Percentiles rank a stretch among this genome's conserved stretches.
Conservation (phyloP, 140 eudicot genomes). For the Ambrosia hybrid region DNA sequence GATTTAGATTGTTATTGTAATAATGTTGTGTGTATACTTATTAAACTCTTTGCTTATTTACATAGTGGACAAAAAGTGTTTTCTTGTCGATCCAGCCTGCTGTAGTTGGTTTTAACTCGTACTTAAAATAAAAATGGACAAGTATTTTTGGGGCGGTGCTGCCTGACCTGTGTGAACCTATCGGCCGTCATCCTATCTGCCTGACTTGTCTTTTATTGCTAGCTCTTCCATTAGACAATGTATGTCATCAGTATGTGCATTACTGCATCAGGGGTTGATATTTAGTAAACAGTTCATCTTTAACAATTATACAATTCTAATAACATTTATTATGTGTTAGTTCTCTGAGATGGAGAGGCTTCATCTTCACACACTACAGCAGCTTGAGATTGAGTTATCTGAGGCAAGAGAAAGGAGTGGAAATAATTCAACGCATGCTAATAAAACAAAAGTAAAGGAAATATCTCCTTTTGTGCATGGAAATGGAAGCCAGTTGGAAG, state of each 20-base stretch:
- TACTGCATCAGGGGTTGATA: background rate
- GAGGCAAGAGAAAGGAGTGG: conserved; percentile 77
- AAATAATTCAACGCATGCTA: conserved; percentile 35
- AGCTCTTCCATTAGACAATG: background rate
- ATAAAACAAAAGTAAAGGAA: conserved; percentile 50
- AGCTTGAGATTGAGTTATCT: conserved; percentile 78
- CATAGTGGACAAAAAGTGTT: too few species aligned
- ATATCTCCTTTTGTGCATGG: conserved; percentile 51
- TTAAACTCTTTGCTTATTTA: background rate
- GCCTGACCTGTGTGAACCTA: background rate
- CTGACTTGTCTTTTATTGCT: background rate
- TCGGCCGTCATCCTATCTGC: background rate
- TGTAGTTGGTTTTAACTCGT: too few species aligned
- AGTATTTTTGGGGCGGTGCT: background rate
- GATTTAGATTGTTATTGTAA: too few species aligned
- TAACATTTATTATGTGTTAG: conserved; percentile 34
- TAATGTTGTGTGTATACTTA: too few species aligned
- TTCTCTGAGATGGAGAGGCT: conserved; percentile 79
- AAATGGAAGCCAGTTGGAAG: conserved; percentile 57
- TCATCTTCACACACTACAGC: conserved; percentile 60
- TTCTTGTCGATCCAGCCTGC: too few species aligned
- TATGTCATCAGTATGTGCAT: background rate
- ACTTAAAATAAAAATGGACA: background rate
- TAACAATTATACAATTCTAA: background rate
- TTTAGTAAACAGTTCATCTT: background rate